phyloP scores from a whole-genome alignment of 2,329 filamentous ascomycete genomes.

The Basipetospora chlamydospora region DNA sequence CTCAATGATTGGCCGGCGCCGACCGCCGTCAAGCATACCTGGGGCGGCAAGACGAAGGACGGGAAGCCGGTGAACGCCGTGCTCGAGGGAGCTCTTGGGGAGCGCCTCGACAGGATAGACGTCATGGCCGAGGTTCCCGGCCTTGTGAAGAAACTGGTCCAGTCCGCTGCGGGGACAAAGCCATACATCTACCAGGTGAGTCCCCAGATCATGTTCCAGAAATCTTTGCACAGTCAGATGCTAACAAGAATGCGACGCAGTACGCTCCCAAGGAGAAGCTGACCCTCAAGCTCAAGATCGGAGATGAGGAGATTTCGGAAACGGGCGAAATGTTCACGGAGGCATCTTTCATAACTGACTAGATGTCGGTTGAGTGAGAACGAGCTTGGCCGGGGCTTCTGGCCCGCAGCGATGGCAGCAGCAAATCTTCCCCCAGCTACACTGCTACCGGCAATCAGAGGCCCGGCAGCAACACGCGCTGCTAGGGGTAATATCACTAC shows the following conservation, averaged over 20 bases:
- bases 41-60: conserved; percentile 66
- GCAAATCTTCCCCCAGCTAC: no score
- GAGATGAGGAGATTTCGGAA: conserved; percentile 64
- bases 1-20: conserved; percentile 87
- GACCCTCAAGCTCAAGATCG: conserved; percentile 70
- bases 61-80: conserved; percentile 57
- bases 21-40: conserved; percentile 56
- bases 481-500: no score
- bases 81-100: conserved; percentile 54
- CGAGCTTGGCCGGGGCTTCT: no score
- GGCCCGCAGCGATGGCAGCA: no score
- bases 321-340: conserved; percentile 71
- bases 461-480: no score
- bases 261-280: conserved; percentile 52
- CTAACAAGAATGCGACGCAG: conserved; percentile 28
- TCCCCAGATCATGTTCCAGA: conserved; percentile 5
- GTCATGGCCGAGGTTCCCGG: conserved; percentile 93
- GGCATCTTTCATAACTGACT: conserved; percentile 67
- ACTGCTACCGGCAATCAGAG: no score
- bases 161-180: conserved; percentile 76
- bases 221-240: not conserved
- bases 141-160: conserved; percentile 89
- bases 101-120: conserved; percentile 64
- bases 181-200: conserved; percentile 94
- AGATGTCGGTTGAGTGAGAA: no score